Base-by-base conservation (phyloP, 2,329 filamentous ascomycete genomes). In the Setomelanomma holmii region DNA sequence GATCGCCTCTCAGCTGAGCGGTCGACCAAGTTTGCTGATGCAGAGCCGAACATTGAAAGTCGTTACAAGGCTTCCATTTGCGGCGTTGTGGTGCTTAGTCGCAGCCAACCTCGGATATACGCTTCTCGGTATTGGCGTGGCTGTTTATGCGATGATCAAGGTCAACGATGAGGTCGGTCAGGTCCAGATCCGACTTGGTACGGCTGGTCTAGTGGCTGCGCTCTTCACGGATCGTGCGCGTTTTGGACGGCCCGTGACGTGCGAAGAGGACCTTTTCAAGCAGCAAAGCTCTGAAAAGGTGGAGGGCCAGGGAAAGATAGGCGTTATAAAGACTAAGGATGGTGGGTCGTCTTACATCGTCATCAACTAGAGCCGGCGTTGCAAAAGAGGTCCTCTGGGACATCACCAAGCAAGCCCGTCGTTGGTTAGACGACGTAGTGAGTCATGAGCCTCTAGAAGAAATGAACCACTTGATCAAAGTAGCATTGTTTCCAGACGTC, bases 11-110 rank as follows among this genome's bases (percentile, higher is more conserved):
- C 54, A 60, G 30, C 45, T 47, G 21, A 51, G 17, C 20, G 22
- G 22, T 27, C 24, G 45, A 14, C 33, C 55, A 2, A 42, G 38
- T 11, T 27, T 23, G 2, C 40, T 53, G 20, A 48, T 51, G 4
- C 57, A 63, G 40, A 12, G 34, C 1, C 41, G 60, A 4, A 48
- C 20, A 3, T 45, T 53, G 19, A 55, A 57, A 24, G 50, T 60
- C 16, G 42, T 63, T 1, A 63, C 60, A 5, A 33, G 47, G 23
- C 24, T 59, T 4, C 58, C 60, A 2, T 30, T 45, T 10, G 45
- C 52, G 5, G 55, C 60, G 6, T 40, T 63, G 1, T 63, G 57
- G 60, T 34, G 53, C 11, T 51, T 63, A 3, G 58, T 63, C 10
- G 23, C 49, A 16, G 49, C 58, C 27, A 63, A 63, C 30, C 4